Base-by-base conservation (phyloP, 495 filamentous ascomycete species). In the Darksidea phi region DNA sequence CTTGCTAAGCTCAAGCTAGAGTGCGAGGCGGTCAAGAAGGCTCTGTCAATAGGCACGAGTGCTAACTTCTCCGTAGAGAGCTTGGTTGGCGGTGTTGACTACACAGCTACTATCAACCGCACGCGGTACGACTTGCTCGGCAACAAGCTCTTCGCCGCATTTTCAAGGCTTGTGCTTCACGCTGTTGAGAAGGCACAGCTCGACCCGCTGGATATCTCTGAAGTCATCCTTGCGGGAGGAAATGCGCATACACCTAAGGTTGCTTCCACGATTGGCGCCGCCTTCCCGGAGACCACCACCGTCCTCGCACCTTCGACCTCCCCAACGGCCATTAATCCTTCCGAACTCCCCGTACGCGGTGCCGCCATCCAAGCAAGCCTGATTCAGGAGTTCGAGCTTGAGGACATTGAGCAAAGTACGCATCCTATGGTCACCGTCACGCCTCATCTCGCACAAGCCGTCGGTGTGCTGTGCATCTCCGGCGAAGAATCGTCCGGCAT, bases 361-460 rank as follows among this genome's bases (percentile, higher is more conserved):
- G 94, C 95, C 59, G 93, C 94, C 32, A 89, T 97, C 69, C 94
- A 98, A 79, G 94, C 94, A 17, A 91, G 87, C 48, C 77, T 98
- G 48, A 88, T 98, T 71, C 84, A 88, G 70, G 91, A 92, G 71
- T 97, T 94, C 73, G 94, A 97, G 53, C 76, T 81, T 54, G 89
- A 91, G 54, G 95, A 98, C 71, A 95, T 98, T 64, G 88, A 92
- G 70, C 90, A 97, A 76, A 95, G 89, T 11, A 95, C 90, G 41
- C 94, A 98, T 79, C 90, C 94, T 36, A 88, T 90, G 71, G 91
- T 98, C 52, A 97, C 94, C 15, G 91, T 89, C 17, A 91, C 93
- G 28, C 89, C 91, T 38, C 94, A 98, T 75, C 83, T 95, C 59
- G 80, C 80, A 63, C 88, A 90, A 67, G 88, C 93, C 23, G 90